These are phyloP conservation scores for Pseudocercospora crystallina DNA, from an alignment of 2,329 filamentous ascomycete genomes.

Conservation along the genomic window DNA sequence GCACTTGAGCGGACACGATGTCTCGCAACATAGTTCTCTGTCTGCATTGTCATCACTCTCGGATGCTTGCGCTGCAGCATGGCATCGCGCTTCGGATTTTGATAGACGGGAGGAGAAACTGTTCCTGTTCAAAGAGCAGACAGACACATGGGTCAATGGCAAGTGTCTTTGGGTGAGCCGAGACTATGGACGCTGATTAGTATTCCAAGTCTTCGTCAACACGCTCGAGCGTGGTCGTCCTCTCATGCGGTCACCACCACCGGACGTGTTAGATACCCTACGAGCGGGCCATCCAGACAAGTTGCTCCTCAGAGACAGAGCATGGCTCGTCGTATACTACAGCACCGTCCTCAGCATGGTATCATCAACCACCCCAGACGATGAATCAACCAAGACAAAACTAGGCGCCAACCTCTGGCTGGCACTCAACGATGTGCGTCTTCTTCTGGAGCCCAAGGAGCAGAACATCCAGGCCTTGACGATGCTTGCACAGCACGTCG, in stretches of 20 bases:
- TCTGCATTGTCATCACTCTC: not conserved
- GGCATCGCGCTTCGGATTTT: not conserved
- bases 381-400: slow-evolving; percentile 14
- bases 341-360: slow-evolving; percentile 21
- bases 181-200: too few relatives aligned
- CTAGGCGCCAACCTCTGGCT: slow-evolving; percentile 27
- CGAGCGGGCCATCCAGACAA: slow-evolving; percentile 9
- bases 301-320: slow-evolving; percentile 11
- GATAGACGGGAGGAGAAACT: not conserved
- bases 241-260: not conserved
- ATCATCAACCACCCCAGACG: slow-evolving; percentile 7
- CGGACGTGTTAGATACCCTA: slow-evolving; percentile 14
- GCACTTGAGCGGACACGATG: not conserved
- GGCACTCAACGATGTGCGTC: slow-evolving; percentile 26
- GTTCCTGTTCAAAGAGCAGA: not conserved
- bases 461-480: slow-evolving; percentile 26
- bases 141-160: not conserved
- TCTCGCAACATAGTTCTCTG: not conserved
- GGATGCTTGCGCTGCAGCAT: not conserved
- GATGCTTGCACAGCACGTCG: slow-evolving; percentile 22
- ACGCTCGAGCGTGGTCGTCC: too few relatives aligned
- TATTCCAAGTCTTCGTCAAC: too few relatives aligned
- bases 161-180: not conserved
- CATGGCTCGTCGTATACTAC: slow-evolving; percentile 30
- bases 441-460: slow-evolving; percentile 25